phyloP scores from a whole-genome alignment of 2,329 filamentous ascomycete genomes.

The Huntiella decipiens region DNA sequence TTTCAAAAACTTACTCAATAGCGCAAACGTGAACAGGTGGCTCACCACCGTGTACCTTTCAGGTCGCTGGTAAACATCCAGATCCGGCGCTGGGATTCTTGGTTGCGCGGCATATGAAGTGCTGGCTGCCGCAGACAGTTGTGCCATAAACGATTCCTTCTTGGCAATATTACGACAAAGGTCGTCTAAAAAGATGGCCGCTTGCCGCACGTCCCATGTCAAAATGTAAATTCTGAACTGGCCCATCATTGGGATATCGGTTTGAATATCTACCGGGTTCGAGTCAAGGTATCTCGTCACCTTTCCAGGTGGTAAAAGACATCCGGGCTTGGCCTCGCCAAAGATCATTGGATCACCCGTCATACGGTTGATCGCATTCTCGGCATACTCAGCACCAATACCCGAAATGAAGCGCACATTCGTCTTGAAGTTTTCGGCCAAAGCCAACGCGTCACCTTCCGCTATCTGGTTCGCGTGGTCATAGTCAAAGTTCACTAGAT shows the following conservation, averaged over 20 bases:
- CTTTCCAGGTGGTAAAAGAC: conserved; percentile 44
- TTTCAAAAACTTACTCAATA: conserved; percentile 36
- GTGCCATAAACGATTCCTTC: conserved; percentile 35
- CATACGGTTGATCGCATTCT: conserved; percentile 30
- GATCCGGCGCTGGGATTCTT: conserved; percentile 32
- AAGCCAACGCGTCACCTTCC: conserved; percentile 40
- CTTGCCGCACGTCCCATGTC: conserved; percentile 38
- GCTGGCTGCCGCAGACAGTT: conserved; percentile 37
- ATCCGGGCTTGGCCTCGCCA: conserved; percentile 33
- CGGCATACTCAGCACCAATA: conserved; percentile 42
- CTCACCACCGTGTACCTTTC: conserved; percentile 51
- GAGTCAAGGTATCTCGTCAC: conserved; percentile 59
- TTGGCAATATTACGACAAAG: conserved; percentile 37
- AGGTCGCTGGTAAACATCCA: conserved; percentile 45
- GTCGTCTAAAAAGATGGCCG: conserved; percentile 36
- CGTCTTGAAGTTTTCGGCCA: conserved; percentile 49
- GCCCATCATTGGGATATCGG: conserved; percentile 58
- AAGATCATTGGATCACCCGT: conserved; percentile 22
- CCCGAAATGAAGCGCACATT: conserved; percentile 59
- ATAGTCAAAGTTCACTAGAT: conserved; percentile 40
- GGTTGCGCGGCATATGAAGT: conserved; percentile 43
- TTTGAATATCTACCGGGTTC: conserved; percentile 58
- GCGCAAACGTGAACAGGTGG: conserved; percentile 47
- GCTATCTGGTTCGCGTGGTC: conserved; percentile 39
- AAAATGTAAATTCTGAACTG: conserved; percentile 63